A percentile compares a stretch with the other conserved stretches of the same genome.
Evolutionary conservation across 345 rosid genomes (phyloP).

Genomic region (Lagerstroemia speciosa): DNA sequence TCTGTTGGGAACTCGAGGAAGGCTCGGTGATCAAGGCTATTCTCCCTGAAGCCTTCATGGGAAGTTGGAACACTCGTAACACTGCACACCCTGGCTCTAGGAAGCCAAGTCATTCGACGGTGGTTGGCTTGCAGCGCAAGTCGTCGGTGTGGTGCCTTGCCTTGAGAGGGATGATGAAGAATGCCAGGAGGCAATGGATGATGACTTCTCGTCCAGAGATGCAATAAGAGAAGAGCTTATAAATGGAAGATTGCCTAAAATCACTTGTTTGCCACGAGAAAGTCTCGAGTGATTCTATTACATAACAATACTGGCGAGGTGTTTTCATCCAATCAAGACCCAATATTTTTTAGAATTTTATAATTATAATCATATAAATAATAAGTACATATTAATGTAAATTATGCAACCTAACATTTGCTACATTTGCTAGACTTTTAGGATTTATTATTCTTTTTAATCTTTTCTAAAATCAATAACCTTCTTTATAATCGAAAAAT

Average conservation of each 20-base stretch:
- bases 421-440: too few species aligned
- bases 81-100: slow-evolving; percentile 42
- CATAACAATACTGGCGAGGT: too few species aligned
- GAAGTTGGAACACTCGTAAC: slow-evolving; percentile 47
- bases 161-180: slow-evolving; percentile 31
- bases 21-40: slow-evolving; percentile 63
- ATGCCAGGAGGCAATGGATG: slow-evolving; percentile 27
- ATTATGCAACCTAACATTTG: too few species aligned
- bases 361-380: too few species aligned
- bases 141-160: slow-evolving; percentile 89
- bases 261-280: too few species aligned
- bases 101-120: slow-evolving; percentile 81
- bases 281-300: background rate
- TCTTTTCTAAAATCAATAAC: too few species aligned
- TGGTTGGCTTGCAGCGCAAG: slow-evolving; percentile 72
- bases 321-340: too few species aligned
- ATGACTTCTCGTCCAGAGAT: slow-evolving; percentile 26
- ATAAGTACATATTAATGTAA: too few species aligned
- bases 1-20: slow-evolving; percentile 40
- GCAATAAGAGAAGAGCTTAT: slow-evolving; percentile 9
- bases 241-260: too few species aligned
- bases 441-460: too few species aligned
- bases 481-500: too few species aligned
- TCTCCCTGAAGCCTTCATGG: slow-evolving; percentile 76
- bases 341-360: too few species aligned